These are phyloP conservation scores for Pelargonium fulgidum DNA, from an alignment of 441 rosid species.

Conservation along the genomic window DNA sequence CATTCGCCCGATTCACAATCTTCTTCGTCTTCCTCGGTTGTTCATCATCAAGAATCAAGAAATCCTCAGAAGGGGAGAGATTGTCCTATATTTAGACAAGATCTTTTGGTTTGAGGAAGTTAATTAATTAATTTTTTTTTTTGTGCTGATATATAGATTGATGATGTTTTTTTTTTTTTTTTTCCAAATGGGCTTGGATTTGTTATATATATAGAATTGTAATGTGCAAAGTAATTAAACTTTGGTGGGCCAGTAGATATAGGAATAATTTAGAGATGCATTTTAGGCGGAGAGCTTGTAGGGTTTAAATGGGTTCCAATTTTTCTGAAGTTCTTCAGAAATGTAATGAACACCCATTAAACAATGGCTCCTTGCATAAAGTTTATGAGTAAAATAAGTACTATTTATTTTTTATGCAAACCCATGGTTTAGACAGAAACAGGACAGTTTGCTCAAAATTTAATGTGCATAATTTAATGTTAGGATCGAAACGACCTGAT, in stretches of 20 bases:
- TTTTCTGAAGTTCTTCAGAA: neutral
- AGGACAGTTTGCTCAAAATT: no score
- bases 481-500: no score
- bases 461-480: no score
- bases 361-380: no score
- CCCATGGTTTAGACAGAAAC: no score
- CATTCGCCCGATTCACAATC: constrained; percentile 29
- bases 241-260: constrained; percentile 21
- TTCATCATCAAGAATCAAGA: constrained; percentile 5
- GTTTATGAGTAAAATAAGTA: no score
- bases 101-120: constrained; percentile 15
- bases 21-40: constrained; percentile 31
- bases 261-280: constrained; percentile 26
- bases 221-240: constrained; percentile 20
- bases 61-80: constrained; percentile 21
- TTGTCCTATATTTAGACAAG: constrained; percentile 20
- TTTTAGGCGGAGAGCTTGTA: constrained; percentile 20
- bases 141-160: neutral
- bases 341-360: no score
- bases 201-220: constrained; percentile 17
- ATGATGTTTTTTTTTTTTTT: constrained; percentile 5
- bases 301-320: constrained; percentile 14
- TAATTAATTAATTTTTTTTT: neutral
- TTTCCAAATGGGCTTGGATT: constrained; percentile 17
- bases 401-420: no score